Evolutionary conservation across 805 yeast species (phyloP).

Genomic region (Candida jianshihensis): DNA sequence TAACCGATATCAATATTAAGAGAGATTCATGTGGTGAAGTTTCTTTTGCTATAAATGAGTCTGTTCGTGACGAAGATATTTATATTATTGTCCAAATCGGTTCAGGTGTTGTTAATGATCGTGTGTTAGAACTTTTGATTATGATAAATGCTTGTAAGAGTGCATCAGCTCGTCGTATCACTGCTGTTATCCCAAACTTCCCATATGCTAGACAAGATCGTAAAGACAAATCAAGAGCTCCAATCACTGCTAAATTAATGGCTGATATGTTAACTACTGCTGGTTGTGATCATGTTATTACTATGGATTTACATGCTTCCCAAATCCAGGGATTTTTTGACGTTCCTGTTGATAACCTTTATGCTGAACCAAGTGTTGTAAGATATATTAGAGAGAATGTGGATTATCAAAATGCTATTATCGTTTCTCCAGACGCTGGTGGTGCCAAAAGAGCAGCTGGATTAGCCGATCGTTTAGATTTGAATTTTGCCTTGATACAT

Average conservation of each 20-base stretch:
- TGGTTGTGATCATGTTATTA: constrained; percentile 80
- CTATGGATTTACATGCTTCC: constrained; percentile 85
- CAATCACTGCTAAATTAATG: constrained; percentile 78
- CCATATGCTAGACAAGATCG: constrained; percentile 88
- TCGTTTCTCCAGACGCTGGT: constrained; percentile 85
- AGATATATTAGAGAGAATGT: constrained; percentile 62
- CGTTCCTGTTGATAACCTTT: constrained; percentile 77
- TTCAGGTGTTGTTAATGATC: constrained; percentile 70
- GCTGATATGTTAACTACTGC: constrained; percentile 79
- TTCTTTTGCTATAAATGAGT: constrained; percentile 70
- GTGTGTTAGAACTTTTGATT: constrained; percentile 64
- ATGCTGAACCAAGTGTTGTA: constrained; percentile 78
- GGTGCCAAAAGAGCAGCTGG: constrained; percentile 89
- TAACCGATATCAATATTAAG: constrained; percentile 57
- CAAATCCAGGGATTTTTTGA: constrained; percentile 84
- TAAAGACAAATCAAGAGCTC: constrained; percentile 80
- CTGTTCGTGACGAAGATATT: constrained; percentile 80
- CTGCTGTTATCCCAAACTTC: constrained; percentile 77
- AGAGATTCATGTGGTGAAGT: constrained; percentile 70
- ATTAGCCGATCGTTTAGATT: constrained; percentile 70
- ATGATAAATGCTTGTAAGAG: constrained; percentile 80
- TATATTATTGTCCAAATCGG: constrained; percentile 76
- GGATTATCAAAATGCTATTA: constrained; percentile 54
- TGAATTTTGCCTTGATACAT: constrained; percentile 78
- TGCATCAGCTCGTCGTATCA: constrained; percentile 76